phyloP scores from a whole-genome alignment of 768 basidiomycete genomes.

The Naganishia onofrii region DNA sequence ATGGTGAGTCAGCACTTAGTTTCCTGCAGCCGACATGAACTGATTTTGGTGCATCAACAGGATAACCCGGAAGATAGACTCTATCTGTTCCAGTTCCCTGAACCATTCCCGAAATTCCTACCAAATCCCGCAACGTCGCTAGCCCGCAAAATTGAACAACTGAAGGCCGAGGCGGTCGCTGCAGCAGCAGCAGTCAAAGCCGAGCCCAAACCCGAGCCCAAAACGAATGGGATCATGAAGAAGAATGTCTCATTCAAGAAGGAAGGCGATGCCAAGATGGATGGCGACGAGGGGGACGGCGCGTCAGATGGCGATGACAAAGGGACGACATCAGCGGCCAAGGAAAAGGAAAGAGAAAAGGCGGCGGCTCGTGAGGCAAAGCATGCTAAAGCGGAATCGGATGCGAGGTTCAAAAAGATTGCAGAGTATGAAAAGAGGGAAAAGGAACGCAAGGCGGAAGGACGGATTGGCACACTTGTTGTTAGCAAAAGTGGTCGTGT shows the following conservation, averaged over 20 bases:
- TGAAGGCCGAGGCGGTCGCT: constrained; percentile 31
- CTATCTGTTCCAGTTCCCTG: constrained; percentile 87
- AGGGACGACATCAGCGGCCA: constrained; percentile 32
- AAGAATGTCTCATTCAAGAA: constrained; percentile 64
- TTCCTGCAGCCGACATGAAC: background rate
- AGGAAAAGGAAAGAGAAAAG: constrained; percentile 34
- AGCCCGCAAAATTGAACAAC: constrained; percentile 52
- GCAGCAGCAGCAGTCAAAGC: constrained; percentile 31
- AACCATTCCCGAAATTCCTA: constrained; percentile 73
- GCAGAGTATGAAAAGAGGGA: constrained; percentile 36
- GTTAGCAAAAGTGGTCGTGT: constrained; percentile 79
- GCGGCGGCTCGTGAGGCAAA: constrained; percentile 41
- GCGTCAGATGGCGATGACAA: constrained; percentile 26
- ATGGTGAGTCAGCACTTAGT: constrained; percentile 11
- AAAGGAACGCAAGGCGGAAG: constrained; percentile 57
- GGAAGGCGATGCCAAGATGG: constrained; percentile 58
- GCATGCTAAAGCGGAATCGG: constrained; percentile 30
- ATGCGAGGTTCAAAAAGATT: constrained; percentile 11
- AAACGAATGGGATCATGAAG: constrained; percentile 51
- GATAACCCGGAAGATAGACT: constrained; percentile 54
- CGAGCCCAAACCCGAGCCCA: constrained; percentile 44
- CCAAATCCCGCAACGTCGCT: constrained; percentile 49
- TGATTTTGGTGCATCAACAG: constrained; percentile 22
- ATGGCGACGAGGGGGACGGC: constrained; percentile 50
- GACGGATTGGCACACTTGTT: constrained; percentile 77